Evolutionary conservation across 2,329 filamentous ascomycete species (phyloP), one percentile per base, ranked within the genome.

Genomic region (Xylariaceae sp.): DNA sequence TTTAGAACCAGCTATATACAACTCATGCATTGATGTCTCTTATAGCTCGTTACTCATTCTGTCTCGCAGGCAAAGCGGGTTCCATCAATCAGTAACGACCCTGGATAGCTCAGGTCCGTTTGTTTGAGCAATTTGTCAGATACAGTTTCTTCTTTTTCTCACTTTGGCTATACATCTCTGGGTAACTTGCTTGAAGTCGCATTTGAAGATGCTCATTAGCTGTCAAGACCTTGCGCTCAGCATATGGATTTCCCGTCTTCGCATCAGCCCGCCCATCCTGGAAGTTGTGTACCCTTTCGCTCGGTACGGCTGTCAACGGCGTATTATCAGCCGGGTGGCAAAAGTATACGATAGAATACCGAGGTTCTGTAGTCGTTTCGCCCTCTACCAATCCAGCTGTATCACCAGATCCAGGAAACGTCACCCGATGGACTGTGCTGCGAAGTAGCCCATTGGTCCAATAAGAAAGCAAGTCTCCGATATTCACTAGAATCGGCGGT

Each of bases 371-470:
- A 31, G 71, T 76, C 4, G 69, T 71, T 66, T 81, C 80, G n/a
- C 75, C 77, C 2, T 67, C 55, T 1, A 73, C 65, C 9, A 53
- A 31, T 19, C 62, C 55, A 31, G 69, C 73, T 1, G 72, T 71
- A 49, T 55, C 31, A 28, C 67, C 62, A 1, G 79, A 78, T 12
- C 57, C 63, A 0, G 77, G 72, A 59, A 96, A 94, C 0, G 93
- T 84, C 31, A 97, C 94, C 11, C 93, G 78, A 67, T 97, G 94
- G 6, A 97, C 83, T 0, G 93, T 97, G 61, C 87, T 91, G 62
- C 90, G 88, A 57, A 97, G 78, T 43, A 97, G 71, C 0, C 92
- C 91, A 58, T 88, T 87, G 1, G 94, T 97, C 93, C 93, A 97
- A 69, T 95, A 94, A 33, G 84, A 87, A 55, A 87, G 73, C 66